Evolutionary conservation across 2,329 filamentous ascomycete species (phyloP).

Genomic region (Trichoderma oligosporum): DNA sequence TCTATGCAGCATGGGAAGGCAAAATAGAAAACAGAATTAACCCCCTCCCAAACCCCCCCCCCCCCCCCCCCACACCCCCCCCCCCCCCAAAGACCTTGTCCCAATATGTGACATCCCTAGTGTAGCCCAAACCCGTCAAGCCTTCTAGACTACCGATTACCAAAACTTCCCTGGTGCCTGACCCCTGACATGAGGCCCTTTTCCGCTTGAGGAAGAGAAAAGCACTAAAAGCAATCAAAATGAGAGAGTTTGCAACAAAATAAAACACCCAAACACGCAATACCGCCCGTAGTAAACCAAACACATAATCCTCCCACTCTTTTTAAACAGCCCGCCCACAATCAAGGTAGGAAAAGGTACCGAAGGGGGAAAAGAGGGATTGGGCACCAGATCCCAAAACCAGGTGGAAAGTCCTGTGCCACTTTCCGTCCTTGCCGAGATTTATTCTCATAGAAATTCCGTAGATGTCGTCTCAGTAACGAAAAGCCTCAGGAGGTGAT

Average conservation of each 20-base stretch:
- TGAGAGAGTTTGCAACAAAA: background rate
- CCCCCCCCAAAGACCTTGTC: background rate
- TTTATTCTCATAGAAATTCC: background rate
- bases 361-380: background rate
- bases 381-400: background rate
- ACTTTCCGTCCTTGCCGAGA: background rate
- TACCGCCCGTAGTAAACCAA: background rate
- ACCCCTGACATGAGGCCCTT: background rate
- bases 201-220: background rate
- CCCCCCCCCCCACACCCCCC: too few species aligned
- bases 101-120: conserved; percentile 10
- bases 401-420: background rate
- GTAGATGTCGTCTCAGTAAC: background rate
- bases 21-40: too few species aligned
- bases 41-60: too few species aligned
- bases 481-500: conserved; percentile 35
- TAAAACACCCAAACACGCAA: background rate
- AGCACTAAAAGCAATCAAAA: background rate
- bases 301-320: background rate
- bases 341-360: conserved; percentile 1
- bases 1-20: conserved; percentile 8
- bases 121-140: background rate
- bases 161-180: background rate
- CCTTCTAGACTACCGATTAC: background rate
- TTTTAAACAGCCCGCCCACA: background rate